phyloP scores from a whole-genome alignment of 495 filamentous ascomycete species.

The Astrocystis sublimbata region DNA sequence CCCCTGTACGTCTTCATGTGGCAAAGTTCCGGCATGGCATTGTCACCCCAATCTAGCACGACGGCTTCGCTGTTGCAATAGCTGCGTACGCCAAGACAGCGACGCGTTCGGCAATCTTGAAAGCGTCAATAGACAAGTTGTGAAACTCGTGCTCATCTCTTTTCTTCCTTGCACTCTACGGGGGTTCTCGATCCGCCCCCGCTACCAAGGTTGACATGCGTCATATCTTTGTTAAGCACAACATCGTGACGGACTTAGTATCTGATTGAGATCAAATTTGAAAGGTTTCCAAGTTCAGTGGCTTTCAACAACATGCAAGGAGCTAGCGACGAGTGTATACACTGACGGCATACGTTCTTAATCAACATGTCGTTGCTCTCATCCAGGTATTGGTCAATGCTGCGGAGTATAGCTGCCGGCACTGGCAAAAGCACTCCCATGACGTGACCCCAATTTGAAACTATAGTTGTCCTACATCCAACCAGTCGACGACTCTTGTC shows the following conservation, averaged over 20 bases:
- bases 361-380: too few relatives aligned
- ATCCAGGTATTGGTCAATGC: too few relatives aligned
- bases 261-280: neutral
- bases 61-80: conserved; percentile 22
- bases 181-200: conserved; percentile 82
- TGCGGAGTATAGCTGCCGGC: too few relatives aligned
- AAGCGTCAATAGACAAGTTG: conserved; percentile 26
- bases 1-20: conserved; percentile 21
- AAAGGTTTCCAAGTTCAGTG: conserved; percentile 1
- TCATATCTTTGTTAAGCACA: conserved; percentile 92
- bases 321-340: too few relatives aligned
- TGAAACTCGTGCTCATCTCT: conserved; percentile 19
- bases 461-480: too few relatives aligned
- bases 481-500: too few relatives aligned
- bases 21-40: conserved; percentile 29
- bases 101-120: conserved; percentile 21
- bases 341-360: too few relatives aligned
- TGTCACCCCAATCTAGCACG: conserved; percentile 25
- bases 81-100: conserved; percentile 29
- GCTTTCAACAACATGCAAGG: too few relatives aligned
- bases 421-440: too few relatives aligned
- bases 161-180: conserved; percentile 57
- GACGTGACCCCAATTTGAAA: too few relatives aligned
- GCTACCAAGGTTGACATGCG: conserved; percentile 85
- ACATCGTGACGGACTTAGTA: conserved; percentile 63